Conservation (phyloP, 768 basidiomycete species). For the Leucogyrophana mollusca region DNA sequence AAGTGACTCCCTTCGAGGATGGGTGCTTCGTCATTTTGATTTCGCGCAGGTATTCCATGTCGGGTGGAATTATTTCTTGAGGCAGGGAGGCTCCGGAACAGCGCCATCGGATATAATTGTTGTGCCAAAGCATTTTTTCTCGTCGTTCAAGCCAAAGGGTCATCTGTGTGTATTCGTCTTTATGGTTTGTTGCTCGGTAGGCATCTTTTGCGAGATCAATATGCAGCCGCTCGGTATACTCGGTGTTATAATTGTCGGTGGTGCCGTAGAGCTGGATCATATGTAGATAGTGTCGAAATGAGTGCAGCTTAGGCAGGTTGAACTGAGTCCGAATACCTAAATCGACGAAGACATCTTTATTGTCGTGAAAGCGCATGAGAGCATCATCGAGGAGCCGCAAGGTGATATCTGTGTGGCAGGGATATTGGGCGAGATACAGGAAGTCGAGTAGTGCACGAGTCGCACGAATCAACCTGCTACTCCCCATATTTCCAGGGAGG, state of each 20-base stretch:
- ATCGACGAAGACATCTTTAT: slow-evolving; percentile 36
- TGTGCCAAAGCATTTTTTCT: slow-evolving; percentile 28
- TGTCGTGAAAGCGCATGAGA: slow-evolving; percentile 32
- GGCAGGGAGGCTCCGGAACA: not conserved
- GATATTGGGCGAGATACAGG: slow-evolving; percentile 35
- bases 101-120: slow-evolving; percentile 22
- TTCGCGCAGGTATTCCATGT: slow-evolving; percentile 7
- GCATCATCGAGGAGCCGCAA: slow-evolving; percentile 24
- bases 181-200: slow-evolving; percentile 33
- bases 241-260: slow-evolving; percentile 40
- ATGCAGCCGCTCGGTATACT: slow-evolving; percentile 39
- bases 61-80: not conserved
- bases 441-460: slow-evolving; percentile 38
- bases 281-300: slow-evolving; percentile 29
- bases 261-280: slow-evolving; percentile 33
- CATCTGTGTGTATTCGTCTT: slow-evolving; percentile 40
- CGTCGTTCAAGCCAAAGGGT: slow-evolving; percentile 32
- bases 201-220: slow-evolving; percentile 41
- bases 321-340: slow-evolving; percentile 34
- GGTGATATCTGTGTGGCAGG: slow-evolving; percentile 27
- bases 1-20: slow-evolving; percentile 17
- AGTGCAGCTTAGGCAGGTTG: slow-evolving; percentile 45
- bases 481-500: slow-evolving; percentile 5
- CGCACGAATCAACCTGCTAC: slow-evolving; percentile 23
- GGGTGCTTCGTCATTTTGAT: slow-evolving; percentile 26